phyloP scores from a whole-genome alignment of 805 yeast genomes.

The Candida sphagnicola region DNA sequence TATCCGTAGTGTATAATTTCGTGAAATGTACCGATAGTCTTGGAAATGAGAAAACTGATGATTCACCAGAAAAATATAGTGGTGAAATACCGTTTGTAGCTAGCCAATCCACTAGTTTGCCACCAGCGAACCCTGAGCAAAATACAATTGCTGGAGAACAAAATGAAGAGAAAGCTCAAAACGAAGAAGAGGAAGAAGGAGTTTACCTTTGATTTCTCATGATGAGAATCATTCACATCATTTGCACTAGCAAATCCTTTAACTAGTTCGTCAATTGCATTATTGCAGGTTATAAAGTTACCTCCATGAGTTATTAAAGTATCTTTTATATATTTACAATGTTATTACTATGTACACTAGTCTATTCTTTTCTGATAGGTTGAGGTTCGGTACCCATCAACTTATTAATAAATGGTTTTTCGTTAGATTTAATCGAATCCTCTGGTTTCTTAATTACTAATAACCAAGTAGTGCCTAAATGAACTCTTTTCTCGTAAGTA shows the following conservation, averaged over 20 bases:
- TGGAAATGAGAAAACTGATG: constrained; percentile 3
- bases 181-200: constrained; percentile 10
- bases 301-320: no score
- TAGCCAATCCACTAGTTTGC: no score
- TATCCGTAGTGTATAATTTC: background rate
- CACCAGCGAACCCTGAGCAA: no score
- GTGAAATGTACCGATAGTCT: background rate
- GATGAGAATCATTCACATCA: no score
- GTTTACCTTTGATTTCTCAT: constrained; percentile 19
- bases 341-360: constrained; percentile 4
- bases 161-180: background rate
- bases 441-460: constrained; percentile 72
- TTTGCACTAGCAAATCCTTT: no score
- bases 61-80: no score
- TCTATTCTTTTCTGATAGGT: constrained; percentile 19
- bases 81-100: no score
- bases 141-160: background rate
- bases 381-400: constrained; percentile 35
- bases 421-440: constrained; percentile 47
- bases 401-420: constrained; percentile 39
- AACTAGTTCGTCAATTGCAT: no score
- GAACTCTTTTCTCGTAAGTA: constrained; percentile 74
- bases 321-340: constrained; percentile 6
- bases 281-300: no score
- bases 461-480: constrained; percentile 92